A percentile compares a stretch with the other conserved stretches of the same genome.
Conservation (phyloP, 768 basidiomycete genomes). For the Dentipellis fragilis region DNA sequence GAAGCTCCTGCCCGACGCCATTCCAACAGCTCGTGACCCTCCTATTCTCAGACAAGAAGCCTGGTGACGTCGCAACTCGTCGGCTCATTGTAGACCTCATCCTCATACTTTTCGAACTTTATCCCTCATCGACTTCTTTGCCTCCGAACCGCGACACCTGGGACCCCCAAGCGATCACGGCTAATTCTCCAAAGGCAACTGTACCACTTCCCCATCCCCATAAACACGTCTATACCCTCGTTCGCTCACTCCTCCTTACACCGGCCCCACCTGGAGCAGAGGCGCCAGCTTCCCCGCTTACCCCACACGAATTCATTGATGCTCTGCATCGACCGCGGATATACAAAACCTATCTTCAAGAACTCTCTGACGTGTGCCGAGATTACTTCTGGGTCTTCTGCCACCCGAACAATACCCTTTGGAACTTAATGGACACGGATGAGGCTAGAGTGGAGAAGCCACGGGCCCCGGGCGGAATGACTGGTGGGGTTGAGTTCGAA, state of each 20-base stretch:
- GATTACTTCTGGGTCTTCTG: conserved; percentile 98
- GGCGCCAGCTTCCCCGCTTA: conserved; percentile 48
- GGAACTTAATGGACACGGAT: conserved; percentile 78
- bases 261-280: conserved; percentile 58
- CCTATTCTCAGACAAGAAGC: conserved; percentile 96
- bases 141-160: conserved; percentile 8
- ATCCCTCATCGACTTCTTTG: conserved; percentile 52
- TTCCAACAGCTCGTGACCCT: conserved; percentile 76
- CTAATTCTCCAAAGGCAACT: conserved; percentile 33
- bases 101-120: conserved; percentile 81
- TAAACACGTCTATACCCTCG: conserved; percentile 59
- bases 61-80: conserved; percentile 84
- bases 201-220: conserved; percentile 68
- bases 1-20: conserved; percentile 82
- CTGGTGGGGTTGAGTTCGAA: conserved; percentile 96
- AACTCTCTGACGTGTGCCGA: conserved; percentile 81
- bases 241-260: conserved; percentile 67
- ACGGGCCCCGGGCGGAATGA: conserved; percentile 94
- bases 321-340: conserved; percentile 57
- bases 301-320: conserved; percentile 76
- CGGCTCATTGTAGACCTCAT: conserved; percentile 88
- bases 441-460: conserved; percentile 81
- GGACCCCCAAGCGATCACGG: conserved; percentile 9
- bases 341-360: conserved; percentile 74
- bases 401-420: conserved; percentile 87